These are phyloP conservation scores for Penicillium subrubescens DNA, from an alignment of 495 filamentous ascomycete genomes.

Conservation along the genomic window DNA sequence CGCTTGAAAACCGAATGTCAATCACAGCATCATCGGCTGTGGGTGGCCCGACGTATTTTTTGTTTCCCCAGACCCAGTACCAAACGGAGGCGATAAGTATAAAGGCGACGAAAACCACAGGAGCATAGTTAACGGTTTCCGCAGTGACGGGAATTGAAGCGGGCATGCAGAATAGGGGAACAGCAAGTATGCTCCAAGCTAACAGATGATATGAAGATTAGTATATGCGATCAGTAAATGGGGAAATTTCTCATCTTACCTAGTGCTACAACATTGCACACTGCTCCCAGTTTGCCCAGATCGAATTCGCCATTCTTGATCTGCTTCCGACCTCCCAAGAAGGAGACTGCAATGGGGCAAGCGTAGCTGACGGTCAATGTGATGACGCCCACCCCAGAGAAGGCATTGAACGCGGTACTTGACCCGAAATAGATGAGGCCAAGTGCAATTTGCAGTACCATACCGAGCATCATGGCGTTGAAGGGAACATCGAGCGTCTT, in stretches of 20 bases:
- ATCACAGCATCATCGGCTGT: constrained; percentile 19
- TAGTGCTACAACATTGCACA: constrained; percentile 54
- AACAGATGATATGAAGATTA: neutral
- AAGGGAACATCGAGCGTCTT: constrained; percentile 52
- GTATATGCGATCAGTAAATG: neutral
- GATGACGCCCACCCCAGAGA: constrained; percentile 62
- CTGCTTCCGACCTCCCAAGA: constrained; percentile 44
- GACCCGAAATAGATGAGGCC: constrained; percentile 60
- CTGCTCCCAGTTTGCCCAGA: constrained; percentile 55
- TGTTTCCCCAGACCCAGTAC: constrained; percentile 61
- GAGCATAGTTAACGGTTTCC: constrained; percentile 54
- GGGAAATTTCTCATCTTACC: constrained; percentile 39
- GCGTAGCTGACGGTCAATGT: constrained; percentile 57
- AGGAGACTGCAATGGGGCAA: constrained; percentile 53
- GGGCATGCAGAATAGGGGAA: constrained; percentile 52
- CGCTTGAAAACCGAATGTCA: constrained; percentile 6
- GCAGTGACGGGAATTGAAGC: constrained; percentile 40
- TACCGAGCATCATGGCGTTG: constrained; percentile 52
- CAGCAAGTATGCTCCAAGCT: constrained; percentile 60
- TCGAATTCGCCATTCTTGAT: constrained; percentile 55
- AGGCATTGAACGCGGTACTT: constrained; percentile 59
- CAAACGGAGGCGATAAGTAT: constrained; percentile 52
- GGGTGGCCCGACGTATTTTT: constrained; percentile 30
- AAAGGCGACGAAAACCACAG: constrained; percentile 57
- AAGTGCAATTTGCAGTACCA: constrained; percentile 52